Base-by-base conservation (phyloP, 83 land plant species). In the Larix sibirica region DNA sequence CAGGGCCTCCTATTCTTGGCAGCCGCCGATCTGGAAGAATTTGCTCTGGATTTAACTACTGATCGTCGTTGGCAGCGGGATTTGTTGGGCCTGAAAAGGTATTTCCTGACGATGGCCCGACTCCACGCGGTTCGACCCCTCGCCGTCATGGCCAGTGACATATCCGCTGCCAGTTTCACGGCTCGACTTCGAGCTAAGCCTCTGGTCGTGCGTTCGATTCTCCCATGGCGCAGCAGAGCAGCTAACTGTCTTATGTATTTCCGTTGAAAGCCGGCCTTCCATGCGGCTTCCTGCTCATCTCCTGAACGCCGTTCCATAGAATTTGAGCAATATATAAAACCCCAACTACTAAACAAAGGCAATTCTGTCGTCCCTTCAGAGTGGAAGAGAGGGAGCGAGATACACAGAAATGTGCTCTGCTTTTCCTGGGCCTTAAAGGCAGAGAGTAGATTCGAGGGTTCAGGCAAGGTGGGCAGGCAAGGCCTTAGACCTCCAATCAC, bases 71-170 rank as follows among this genome's bases (percentile, higher is more conserved):
- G 44, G 67, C 62, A 79, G 13, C 85, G 83, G 28, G 89, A 14
- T 26, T 18, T 40, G 1, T 23, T 50, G 47, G 61, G 54, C 54
- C 77, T 24, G n/a, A 36, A n/a, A 40, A 40, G 6, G 36, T 81
- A 80, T 21, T 56, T 33, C 47, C 50, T 9, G 62, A 91, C 83
- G 59, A 88, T 88, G 38, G 93, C 93, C 10, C 93, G 63, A 83
- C 93, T 91, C 93, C 93, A 88, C 36, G 89, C 85, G 3, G 87
- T 69, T 65, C 60, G 73, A 5, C 93, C 93, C 31, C 81, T 62
- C 71, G 89, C 90, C 12, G 90, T 59, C 3, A 79, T 74, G 42
- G 93, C 93, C 38, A 91, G 85, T 16, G 88, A 84, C 26, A 85
- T 65, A 79, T 91, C 93, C 0, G 93, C 93, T 4, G 93, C 83